Evolutionary conservation across 1,284 basidiomycete genomes (phyloP), one percentile per base, ranked within the genome.

Genomic region (Chalciporus sp.): DNA sequence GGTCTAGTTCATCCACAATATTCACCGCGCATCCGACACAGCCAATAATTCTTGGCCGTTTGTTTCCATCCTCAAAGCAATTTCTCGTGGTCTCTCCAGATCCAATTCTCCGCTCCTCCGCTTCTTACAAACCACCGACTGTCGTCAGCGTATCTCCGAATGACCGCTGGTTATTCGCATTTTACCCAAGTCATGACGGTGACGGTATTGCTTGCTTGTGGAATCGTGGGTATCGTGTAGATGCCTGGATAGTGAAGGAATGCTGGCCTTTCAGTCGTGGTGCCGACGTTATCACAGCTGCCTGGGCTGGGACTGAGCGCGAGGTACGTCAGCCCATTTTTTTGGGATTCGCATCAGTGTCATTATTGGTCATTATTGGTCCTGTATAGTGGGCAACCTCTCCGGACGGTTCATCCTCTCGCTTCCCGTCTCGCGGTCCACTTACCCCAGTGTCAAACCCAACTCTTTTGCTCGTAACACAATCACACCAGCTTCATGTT

Each of bases 141-240:
- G 67, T 86, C 16, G 81, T 92, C 48, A 78, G 80, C 8, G 75
- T 82, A 23, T 81, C 83, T 11, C 77, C 85, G 1, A 72, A 74
- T 26, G 83, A 84, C 51, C 74, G 79, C 42, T 85, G 81, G 80
- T 64, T 92, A 3, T 91, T 90, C 64, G 88, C 88, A 2, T 91
- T 84, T 66, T 91, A 88, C 63, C 85, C 88, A 11, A 76, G 83
- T 31, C 72, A 71, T 29, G 76, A 76, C 27, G 62, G 69, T 1
- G 81, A 83, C 47, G 84, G 86, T 7, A 65, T 80, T 28, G 83
- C 78, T 5, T 90, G 88, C 61, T 59, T 90, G 12, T 92, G 89
- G 89, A 76, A 73, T 49, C 77, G 79, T 47, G 80, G 77, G 4
- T 50, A 67, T 10, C 78, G 80, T 57, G 66, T 87, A 31, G 86